These are phyloP conservation scores for Dissophora globulifera DNA, from an alignment of 192 early-diverging fungal species.

Conservation along the genomic window DNA sequence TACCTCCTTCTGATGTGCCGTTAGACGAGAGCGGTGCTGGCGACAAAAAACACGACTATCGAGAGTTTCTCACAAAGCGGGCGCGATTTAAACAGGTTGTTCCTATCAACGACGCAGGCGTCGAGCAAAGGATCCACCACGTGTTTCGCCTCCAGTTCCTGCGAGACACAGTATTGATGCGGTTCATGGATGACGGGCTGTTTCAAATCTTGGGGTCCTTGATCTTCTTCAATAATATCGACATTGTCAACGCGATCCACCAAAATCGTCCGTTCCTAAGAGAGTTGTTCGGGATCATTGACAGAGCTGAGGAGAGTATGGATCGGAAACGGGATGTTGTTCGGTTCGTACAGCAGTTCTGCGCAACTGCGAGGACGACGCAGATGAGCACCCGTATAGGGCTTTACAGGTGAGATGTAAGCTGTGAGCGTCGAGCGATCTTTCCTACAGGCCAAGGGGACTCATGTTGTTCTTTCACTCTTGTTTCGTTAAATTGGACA, in stretches of 20 bases:
- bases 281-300: slow-evolving; percentile 74
- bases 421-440: too few relatives aligned
- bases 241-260: slow-evolving; percentile 80
- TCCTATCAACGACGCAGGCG: slow-evolving; percentile 73
- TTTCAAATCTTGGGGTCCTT: slow-evolving; percentile 74
- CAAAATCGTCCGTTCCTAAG: slow-evolving; percentile 73
- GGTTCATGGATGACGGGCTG: slow-evolving; percentile 79
- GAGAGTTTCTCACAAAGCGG: slow-evolving; percentile 70
- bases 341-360: slow-evolving; percentile 82
- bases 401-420: slow-evolving; percentile 66
- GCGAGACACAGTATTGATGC: slow-evolving; percentile 82
- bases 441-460: too few relatives aligned
- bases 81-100: slow-evolving; percentile 77
- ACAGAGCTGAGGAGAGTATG: slow-evolving; percentile 36
- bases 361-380: slow-evolving; percentile 73
- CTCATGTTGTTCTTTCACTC: too few relatives aligned
- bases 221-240: slow-evolving; percentile 82
- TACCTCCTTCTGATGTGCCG: too few relatives aligned
- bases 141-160: slow-evolving; percentile 90
- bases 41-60: slow-evolving; percentile 73
- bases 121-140: slow-evolving; percentile 82
- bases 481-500: slow-evolving; percentile 22
- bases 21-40: slow-evolving; percentile 79
- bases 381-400: slow-evolving; percentile 71
- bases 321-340: slow-evolving; percentile 79